A percentile compares a stretch with the other conserved stretches of the same genome.
Conservation (phyloP, 75 land plant genomes). For the Larix kaempferi region DNA sequence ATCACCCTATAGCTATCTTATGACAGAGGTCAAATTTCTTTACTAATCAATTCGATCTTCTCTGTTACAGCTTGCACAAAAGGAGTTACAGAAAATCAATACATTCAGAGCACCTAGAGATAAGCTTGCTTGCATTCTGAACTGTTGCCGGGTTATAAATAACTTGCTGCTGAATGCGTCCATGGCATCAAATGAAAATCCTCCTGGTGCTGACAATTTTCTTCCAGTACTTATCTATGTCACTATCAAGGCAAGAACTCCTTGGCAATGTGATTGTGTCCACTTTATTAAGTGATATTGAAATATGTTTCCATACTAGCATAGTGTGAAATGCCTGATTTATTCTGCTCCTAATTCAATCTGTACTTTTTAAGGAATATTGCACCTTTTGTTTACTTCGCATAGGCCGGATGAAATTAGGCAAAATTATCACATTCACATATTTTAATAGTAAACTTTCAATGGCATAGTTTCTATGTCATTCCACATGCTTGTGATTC, state of each 20-base stretch:
- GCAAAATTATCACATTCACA: too few relatives aligned
- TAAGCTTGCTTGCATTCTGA: slow-evolving; percentile 89
- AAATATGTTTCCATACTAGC: too few relatives aligned
- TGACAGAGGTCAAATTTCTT: not conserved
- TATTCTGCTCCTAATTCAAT: too few relatives aligned
- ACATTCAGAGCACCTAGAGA: slow-evolving; percentile 96
- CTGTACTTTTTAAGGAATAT: too few relatives aligned
- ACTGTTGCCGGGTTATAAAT: slow-evolving; percentile 92
- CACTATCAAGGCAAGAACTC: slow-evolving; percentile 72
- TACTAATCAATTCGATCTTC: slow-evolving; percentile 2
- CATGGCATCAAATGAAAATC: slow-evolving; percentile 72
- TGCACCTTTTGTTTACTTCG: too few relatives aligned
- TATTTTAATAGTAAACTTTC: too few relatives aligned
- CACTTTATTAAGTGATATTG: too few relatives aligned
- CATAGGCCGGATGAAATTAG: too few relatives aligned
- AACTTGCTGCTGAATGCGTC: slow-evolving; percentile 83
- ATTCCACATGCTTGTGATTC: too few relatives aligned
- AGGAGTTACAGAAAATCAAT: slow-evolving; percentile 97
- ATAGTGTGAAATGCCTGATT: too few relatives aligned
- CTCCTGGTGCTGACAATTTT: slow-evolving; percentile 98
- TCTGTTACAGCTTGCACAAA: slow-evolving; percentile 81
- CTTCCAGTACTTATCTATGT: slow-evolving; percentile 97
- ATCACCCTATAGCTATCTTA: too few relatives aligned
- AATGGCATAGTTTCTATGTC: too few relatives aligned
- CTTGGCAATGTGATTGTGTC: not conserved